Base-by-base conservation (phyloP, 441 rosid genomes). In the Erodium texanum region DNA sequence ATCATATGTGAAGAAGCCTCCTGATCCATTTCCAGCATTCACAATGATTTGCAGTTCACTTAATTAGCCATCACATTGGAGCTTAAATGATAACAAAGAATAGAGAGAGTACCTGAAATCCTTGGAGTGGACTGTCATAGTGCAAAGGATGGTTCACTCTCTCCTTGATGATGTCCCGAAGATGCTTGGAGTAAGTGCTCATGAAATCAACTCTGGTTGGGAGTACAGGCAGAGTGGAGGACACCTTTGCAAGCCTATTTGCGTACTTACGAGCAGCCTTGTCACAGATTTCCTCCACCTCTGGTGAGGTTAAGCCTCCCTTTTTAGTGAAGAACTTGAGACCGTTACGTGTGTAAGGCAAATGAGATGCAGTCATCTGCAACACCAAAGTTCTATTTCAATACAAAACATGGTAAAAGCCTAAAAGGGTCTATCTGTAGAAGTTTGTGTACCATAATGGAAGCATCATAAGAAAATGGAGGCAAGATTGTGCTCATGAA, bases 321-420 rank as follows among this genome's bases (percentile, higher is more conserved):
- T 66, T 87, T 83, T 82, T 89, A 0, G 98, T 93, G 77, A 93
- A 93, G 71, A 90, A 89, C 73, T 93, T 93, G 34, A 90, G 81
- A 5, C 98, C 98, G 27, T 93, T 93, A 10, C 97, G 79, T 32
- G 98, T 89, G 76, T 90, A 89, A 8, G 98, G 97, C 69, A 90
- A 82, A 82, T 93, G 98, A 67, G 98, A 93, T 16, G 98, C 98
- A 1, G 97, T 93, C 98, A 93, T 90, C 98, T 92, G 70, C 34
- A 24, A 58, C 62, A 71, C 11, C 22, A 61, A 16, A 20, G 62
- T 16, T 18, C 32, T 12, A 62, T 19, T 22, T 64, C 6, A 27
- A 22, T 64, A 34, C 48, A 64, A 32, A 64, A 64, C 15, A 24
- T 23, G 34, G n/a, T 2, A 9, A 63, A 63, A 29, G 6, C 34